Conservation (phyloP, 2,329 filamentous ascomycete genomes). For the Colletotrichum gigasporum region DNA sequence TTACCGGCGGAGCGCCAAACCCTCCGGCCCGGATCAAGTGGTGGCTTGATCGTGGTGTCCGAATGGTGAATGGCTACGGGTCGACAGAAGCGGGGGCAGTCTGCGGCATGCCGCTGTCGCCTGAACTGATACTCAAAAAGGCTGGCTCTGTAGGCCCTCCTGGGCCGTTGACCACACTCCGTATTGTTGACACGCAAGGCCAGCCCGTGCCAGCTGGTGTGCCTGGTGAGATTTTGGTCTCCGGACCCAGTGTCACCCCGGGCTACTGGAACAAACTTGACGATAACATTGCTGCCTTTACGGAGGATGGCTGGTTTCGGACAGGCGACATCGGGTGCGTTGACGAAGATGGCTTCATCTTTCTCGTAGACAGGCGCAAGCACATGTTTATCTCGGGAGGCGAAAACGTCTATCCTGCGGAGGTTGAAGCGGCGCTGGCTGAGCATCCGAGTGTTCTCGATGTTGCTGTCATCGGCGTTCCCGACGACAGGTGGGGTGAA, state of each 20-base stretch:
- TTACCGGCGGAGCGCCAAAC: slow-evolving; percentile 23
- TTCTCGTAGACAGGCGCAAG: slow-evolving; percentile 18
- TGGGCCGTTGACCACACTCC: slow-evolving; percentile 16
- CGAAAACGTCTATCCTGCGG: slow-evolving; percentile 27
- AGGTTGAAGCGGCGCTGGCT: slow-evolving; percentile 11
- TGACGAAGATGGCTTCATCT: slow-evolving; percentile 19
- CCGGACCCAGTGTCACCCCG: slow-evolving; percentile 10
- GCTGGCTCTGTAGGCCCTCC: slow-evolving; percentile 24
- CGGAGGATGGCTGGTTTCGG: slow-evolving; percentile 25
- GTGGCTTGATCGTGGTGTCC: slow-evolving; percentile 20
- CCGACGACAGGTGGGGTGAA: slow-evolving; percentile 21
- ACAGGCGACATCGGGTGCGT: slow-evolving; percentile 29
- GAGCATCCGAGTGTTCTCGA: slow-evolving; percentile 17
- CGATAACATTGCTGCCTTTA: slow-evolving; percentile 17
- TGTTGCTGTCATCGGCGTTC: slow-evolving; percentile 13
- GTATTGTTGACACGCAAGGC: slow-evolving; percentile 17
- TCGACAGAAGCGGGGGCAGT: slow-evolving; percentile 20
- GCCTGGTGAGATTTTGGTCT: slow-evolving; percentile 21
- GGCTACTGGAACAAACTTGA: slow-evolving; percentile 25
- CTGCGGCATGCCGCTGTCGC: slow-evolving; percentile 21
- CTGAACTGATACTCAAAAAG: slow-evolving; percentile 5
- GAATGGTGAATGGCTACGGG: slow-evolving; percentile 24
- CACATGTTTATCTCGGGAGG: slow-evolving; percentile 30
- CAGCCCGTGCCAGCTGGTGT: not conserved
- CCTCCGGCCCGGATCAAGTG: slow-evolving; percentile 20